Evolutionary conservation across 495 filamentous ascomycete genomes (phyloP).

Genomic region (Xylaria sp.): DNA sequence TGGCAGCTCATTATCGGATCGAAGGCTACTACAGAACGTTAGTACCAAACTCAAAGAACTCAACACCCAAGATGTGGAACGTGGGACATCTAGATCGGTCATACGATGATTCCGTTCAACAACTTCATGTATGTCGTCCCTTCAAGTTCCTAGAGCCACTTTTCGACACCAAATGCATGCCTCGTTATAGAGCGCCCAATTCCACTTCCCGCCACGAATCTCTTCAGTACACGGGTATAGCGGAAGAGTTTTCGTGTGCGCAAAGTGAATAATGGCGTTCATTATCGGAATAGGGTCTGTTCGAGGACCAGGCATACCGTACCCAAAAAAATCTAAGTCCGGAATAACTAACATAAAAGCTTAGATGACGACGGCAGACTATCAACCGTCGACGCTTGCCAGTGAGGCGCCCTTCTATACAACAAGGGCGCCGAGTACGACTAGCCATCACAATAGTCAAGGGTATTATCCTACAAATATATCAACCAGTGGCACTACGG

Average conservation of each 20-base stretch:
- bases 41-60: slow-evolving; percentile 19
- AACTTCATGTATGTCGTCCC: slow-evolving; percentile 38
- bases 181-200: background rate
- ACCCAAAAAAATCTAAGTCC: background rate
- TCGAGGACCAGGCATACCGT: background rate
- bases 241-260: background rate
- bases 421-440: slow-evolving; percentile 29
- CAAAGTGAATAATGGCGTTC: background rate
- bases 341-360: slow-evolving; percentile 25
- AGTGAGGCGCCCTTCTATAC: slow-evolving; percentile 35
- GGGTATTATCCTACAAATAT: slow-evolving; percentile 31
- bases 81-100: slow-evolving; percentile 34
- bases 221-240: background rate
- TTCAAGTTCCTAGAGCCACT: slow-evolving; percentile 26
- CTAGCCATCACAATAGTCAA: slow-evolving; percentile 32
- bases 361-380: slow-evolving; percentile 38
- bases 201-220: slow-evolving; percentile 4
- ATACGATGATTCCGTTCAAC: slow-evolving; percentile 31
- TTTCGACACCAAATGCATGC: background rate
- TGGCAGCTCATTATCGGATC: slow-evolving; percentile 3
- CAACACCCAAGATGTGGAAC: slow-evolving; percentile 34
- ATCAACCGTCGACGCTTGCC: slow-evolving; percentile 33
- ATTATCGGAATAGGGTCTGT: background rate
- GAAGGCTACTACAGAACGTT: slow-evolving; percentile 6
- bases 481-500: slow-evolving; percentile 30